phyloP scores from a whole-genome alignment of 768 basidiomycete genomes.

The Boletus pseudo-olivaceus region DNA sequence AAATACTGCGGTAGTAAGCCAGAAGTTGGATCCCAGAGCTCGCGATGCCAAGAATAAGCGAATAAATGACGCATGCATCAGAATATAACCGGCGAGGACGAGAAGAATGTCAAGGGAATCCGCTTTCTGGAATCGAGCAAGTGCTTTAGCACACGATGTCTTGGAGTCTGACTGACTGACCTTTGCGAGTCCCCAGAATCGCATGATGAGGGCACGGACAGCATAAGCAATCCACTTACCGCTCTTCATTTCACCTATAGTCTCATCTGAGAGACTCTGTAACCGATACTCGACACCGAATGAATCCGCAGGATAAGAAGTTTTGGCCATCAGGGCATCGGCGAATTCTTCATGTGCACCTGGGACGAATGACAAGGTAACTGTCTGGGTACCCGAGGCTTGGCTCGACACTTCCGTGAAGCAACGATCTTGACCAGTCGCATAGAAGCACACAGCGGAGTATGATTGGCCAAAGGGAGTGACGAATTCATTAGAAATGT shows the following conservation, averaged over 20 bases:
- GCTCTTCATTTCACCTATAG: slow-evolving; percentile 72
- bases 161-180: slow-evolving; percentile 34
- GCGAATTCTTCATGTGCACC: slow-evolving; percentile 52
- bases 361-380: slow-evolving; percentile 51
- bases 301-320: slow-evolving; percentile 33
- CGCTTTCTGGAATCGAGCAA: slow-evolving; percentile 59
- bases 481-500: slow-evolving; percentile 41
- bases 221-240: slow-evolving; percentile 92
- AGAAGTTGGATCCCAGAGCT: slow-evolving; percentile 73
- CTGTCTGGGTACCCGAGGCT: slow-evolving; percentile 35
- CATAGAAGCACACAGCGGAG: slow-evolving; percentile 49
- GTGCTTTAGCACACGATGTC: slow-evolving; percentile 5
- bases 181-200: slow-evolving; percentile 87
- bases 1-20: slow-evolving; percentile 69
- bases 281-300: slow-evolving; percentile 48
- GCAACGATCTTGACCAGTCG: slow-evolving; percentile 31
- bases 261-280: slow-evolving; percentile 42
- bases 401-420: slow-evolving; percentile 38
- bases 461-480: slow-evolving; percentile 46
- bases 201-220: slow-evolving; percentile 61
- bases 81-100: slow-evolving; percentile 86
- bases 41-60: slow-evolving; percentile 87
- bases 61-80: slow-evolving; percentile 96
- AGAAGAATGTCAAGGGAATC: slow-evolving; percentile 95
- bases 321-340: slow-evolving; percentile 33